phyloP scores from a whole-genome alignment of 2,329 filamentous ascomycete genomes.

The Ophiostoma sp. region DNA sequence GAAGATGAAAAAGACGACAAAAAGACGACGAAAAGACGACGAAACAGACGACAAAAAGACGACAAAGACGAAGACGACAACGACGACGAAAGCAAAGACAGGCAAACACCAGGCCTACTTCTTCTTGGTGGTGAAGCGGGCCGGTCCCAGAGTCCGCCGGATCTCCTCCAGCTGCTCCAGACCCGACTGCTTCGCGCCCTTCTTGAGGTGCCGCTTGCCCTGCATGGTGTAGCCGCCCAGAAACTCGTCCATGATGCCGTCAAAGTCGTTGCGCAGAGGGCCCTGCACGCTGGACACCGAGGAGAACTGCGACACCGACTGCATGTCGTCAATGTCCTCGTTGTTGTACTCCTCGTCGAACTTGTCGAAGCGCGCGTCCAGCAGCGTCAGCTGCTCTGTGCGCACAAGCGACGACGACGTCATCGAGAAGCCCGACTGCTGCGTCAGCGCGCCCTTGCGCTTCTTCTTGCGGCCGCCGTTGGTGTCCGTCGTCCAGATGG shows the following conservation, averaged over 20 bases:
- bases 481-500: slow-evolving; percentile 68
- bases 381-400: slow-evolving; percentile 76
- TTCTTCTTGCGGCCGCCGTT: slow-evolving; percentile 83
- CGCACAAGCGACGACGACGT: slow-evolving; percentile 93
- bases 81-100: not conserved
- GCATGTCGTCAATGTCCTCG: slow-evolving; percentile 46
- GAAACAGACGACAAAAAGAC: not conserved
- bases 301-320: slow-evolving; percentile 56
- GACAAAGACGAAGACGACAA: not conserved
- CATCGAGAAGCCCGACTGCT: slow-evolving; percentile 87
- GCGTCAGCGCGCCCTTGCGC: slow-evolving; percentile 88
- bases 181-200: slow-evolving; percentile 73
- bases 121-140: slow-evolving; percentile 45
- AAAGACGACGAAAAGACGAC: not conserved
- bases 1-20: too few relatives aligned
- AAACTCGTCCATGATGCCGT: slow-evolving; percentile 90
- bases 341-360: slow-evolving; percentile 71
- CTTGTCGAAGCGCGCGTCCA: slow-evolving; percentile 88
- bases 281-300: slow-evolving; percentile 62
- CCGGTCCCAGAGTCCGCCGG: slow-evolving; percentile 69
- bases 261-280: slow-evolving; percentile 70
- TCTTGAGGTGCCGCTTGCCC: slow-evolving; percentile 71
- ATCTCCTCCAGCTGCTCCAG: slow-evolving; percentile 90
- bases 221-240: slow-evolving; percentile 65
- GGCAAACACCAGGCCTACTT: slow-evolving; percentile 12